Evolutionary conservation across 192 early-diverging fungal species (phyloP).

Genomic region (Borealophlyctis nickersoniae): DNA sequence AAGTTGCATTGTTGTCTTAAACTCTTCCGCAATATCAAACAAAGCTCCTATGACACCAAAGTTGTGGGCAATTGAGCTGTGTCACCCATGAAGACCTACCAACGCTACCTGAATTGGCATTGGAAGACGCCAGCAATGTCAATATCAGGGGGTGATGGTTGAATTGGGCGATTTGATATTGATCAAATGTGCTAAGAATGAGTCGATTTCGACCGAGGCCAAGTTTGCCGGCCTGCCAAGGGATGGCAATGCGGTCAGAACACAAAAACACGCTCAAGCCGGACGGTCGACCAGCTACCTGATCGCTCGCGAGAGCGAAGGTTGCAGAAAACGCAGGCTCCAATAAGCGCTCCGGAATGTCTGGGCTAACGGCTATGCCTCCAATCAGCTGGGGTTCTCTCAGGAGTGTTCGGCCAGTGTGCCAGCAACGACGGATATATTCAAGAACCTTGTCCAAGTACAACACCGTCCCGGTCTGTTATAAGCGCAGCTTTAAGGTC

Average conservation of each 20-base stretch:
- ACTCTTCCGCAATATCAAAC: too few species aligned
- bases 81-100: not conserved
- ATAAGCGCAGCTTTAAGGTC: slow-evolving; percentile 54
- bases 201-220: slow-evolving; percentile 59
- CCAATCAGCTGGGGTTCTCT: not conserved
- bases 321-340: slow-evolving; percentile 57
- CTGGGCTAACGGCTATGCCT: slow-evolving; percentile 37
- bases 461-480: slow-evolving; percentile 62
- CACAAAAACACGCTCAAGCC: not conserved
- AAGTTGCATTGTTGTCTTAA: too few species aligned
- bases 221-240: slow-evolving; percentile 55
- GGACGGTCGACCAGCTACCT: slow-evolving; percentile 39
- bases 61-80: too few species aligned
- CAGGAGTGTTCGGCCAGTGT: slow-evolving; percentile 1
- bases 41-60: too few species aligned
- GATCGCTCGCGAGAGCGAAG: slow-evolving; percentile 59
- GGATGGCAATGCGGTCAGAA: not conserved
- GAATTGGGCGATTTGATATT: slow-evolving; percentile 61
- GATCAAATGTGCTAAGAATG: slow-evolving; percentile 54
- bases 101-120: slow-evolving; percentile 59
- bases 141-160: slow-evolving; percentile 58
- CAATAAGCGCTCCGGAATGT: slow-evolving; percentile 37
- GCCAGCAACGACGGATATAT: slow-evolving; percentile 19
- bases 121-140: slow-evolving; percentile 52
- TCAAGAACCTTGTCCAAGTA: slow-evolving; percentile 51